Percentiles rank a stretch among this genome's conserved stretches.
Conservation (phyloP, 345 rosid genomes). For the Capsella bursapastoris region DNA sequence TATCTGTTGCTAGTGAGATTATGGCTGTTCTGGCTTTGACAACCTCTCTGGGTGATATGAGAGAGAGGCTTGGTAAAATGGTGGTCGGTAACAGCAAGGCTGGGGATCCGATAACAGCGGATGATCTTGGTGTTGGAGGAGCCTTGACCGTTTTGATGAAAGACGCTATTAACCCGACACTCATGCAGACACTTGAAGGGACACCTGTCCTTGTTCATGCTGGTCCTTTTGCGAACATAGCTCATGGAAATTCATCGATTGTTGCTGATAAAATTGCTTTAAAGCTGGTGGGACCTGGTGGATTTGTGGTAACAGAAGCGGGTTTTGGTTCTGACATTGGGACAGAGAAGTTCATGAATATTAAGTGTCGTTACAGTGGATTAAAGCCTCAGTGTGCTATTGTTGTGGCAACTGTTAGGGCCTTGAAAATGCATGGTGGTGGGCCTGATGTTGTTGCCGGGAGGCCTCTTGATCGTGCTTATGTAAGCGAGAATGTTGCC, state of each 20-base stretch:
- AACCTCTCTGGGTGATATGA: constrained; percentile 92
- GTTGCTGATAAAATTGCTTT: constrained; percentile 97
- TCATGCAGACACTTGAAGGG: constrained; percentile 99
- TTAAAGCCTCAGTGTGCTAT: constrained; percentile 91
- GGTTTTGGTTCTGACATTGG: constrained; percentile 99
- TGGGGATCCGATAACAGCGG: constrained; percentile 94
- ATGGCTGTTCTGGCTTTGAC: constrained; percentile 99
- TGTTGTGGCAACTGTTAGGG: constrained; percentile 96
- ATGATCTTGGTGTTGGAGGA: constrained; percentile 98
- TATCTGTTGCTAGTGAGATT: constrained; percentile 98
- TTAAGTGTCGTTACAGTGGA: constrained; percentile 90
- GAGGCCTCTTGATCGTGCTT: constrained; percentile 91
- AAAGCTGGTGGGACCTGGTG: constrained; percentile 95
- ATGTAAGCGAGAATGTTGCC: constrained; percentile 82
- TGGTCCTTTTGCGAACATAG: constrained; percentile 98
- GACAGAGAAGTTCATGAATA: constrained; percentile 96
- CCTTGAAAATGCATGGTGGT: constrained; percentile 99
- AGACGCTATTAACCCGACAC: constrained; percentile 93
- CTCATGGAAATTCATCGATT: constrained; percentile 97
- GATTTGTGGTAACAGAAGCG: constrained; percentile 97
- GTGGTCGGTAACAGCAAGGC: constrained; percentile 93
- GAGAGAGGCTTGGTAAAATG: constrained; percentile 98
- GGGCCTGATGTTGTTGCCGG: constrained; percentile 98
- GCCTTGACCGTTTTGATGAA: constrained; percentile 97
- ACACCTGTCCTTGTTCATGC: constrained; percentile 99